Conservation (phyloP, 371 early-diverging fungal genomes). For the Mucor irregularis region DNA sequence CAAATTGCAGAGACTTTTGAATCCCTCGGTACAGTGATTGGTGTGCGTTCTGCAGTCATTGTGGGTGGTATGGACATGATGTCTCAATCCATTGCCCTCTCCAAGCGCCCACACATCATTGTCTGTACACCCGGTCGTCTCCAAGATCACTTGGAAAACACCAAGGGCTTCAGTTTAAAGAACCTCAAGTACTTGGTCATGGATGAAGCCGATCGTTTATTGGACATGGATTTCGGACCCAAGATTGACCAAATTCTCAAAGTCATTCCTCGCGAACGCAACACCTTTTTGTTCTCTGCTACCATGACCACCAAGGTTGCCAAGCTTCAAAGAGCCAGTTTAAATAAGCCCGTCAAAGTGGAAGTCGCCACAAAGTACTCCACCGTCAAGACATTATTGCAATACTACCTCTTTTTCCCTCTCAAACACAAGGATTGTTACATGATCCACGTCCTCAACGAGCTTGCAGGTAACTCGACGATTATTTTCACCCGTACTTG, state of each 20-base stretch:
- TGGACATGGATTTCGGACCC: slow-evolving; percentile 97
- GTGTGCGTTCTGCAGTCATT: slow-evolving; percentile 91
- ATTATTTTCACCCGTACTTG: slow-evolving; percentile 93
- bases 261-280: slow-evolving; percentile 90
- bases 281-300: slow-evolving; percentile 95
- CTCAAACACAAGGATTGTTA: slow-evolving; percentile 94
- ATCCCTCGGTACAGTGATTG: slow-evolving; percentile 89
- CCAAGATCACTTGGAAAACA: slow-evolving; percentile 96
- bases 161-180: slow-evolving; percentile 92
- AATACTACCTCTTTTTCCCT: slow-evolving; percentile 96
- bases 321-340: slow-evolving; percentile 92
- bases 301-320: slow-evolving; percentile 97
- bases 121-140: slow-evolving; percentile 98
- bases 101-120: slow-evolving; percentile 95
- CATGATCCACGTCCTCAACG: slow-evolving; percentile 90
- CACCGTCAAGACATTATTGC: slow-evolving; percentile 88
- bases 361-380: slow-evolving; percentile 92
- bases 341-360: slow-evolving; percentile 89
- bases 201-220: slow-evolving; percentile 98
- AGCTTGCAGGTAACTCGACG: slow-evolving; percentile 87
- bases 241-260: slow-evolving; percentile 94
- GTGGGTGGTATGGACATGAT: slow-evolving; percentile 99
- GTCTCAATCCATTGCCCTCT: slow-evolving; percentile 89
- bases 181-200: slow-evolving; percentile 90
- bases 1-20: slow-evolving; percentile 95